Percentiles rank a stretch among this genome's conserved stretches.
Conservation (phyloP, 768 basidiomycete species). For the Trametes cingulata region DNA sequence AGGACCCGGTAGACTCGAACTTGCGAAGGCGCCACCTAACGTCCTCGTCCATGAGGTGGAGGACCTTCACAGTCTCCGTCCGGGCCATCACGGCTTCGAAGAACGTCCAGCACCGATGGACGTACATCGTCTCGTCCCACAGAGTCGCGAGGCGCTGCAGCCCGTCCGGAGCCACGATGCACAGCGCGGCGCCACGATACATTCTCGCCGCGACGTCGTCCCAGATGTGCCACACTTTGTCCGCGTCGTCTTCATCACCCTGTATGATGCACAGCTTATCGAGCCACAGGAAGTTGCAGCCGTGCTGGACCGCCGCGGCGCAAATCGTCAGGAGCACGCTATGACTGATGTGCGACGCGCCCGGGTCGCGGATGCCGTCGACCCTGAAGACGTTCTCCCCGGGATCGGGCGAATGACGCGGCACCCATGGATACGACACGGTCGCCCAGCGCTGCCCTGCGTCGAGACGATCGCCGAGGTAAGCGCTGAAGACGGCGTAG, state of each 20-base stretch:
- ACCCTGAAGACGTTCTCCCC: background rate
- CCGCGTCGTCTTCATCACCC: background rate
- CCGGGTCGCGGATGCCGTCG: background rate
- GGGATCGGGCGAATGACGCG: no score
- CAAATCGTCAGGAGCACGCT: background rate
- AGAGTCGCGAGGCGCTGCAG: background rate
- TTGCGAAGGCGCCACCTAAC: background rate
- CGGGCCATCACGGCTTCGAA: background rate
- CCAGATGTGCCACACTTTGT: background rate
- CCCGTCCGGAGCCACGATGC: slow-evolving; percentile 1
- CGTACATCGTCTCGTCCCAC: background rate
- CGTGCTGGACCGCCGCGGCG: background rate
- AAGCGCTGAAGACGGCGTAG: no score
- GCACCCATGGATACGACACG: no score
- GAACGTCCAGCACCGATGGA: background rate
- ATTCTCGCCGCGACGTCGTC: background rate
- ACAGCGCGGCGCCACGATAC: background rate
- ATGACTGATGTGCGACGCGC: background rate
- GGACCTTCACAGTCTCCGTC: background rate
- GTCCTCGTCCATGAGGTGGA: background rate
- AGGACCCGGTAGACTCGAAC: no score
- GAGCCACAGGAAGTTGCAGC: background rate
- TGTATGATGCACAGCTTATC: slow-evolving; percentile 12
- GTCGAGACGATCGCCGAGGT: no score
- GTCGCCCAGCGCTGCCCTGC: no score